Percentiles rank a stretch among this genome's conserved stretches.
Evolutionary conservation across 495 filamentous ascomycete species (phyloP).

Genomic region (Aspergillus heteromorphus): DNA sequence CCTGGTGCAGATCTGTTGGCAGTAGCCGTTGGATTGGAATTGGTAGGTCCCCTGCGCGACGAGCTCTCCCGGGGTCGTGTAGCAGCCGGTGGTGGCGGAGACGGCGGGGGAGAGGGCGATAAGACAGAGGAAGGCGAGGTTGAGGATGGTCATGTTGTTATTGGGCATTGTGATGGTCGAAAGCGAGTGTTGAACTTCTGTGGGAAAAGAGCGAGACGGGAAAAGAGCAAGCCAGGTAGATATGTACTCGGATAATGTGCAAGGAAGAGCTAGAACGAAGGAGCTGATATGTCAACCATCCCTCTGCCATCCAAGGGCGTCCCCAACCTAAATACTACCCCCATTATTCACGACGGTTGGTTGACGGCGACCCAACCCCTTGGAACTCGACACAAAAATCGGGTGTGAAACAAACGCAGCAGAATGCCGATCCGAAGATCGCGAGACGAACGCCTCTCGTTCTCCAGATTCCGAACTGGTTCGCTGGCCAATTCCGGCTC

Average conservation of each 20-base stretch:
- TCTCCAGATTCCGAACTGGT: constrained; percentile 14
- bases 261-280: neutral
- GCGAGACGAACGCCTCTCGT: neutral
- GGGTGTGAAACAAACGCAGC: constrained; percentile 16
- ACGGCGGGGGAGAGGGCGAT: constrained; percentile 21
- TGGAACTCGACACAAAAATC: constrained; percentile 12
- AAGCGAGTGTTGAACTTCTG: neutral
- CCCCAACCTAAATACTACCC: neutral
- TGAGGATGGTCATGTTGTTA: neutral
- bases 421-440: constrained; percentile 15
- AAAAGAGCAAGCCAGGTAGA: neutral
- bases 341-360: constrained; percentile 3
- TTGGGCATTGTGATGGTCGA: constrained; percentile 2
- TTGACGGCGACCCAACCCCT: constrained; percentile 9
- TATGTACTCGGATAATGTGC: neutral
- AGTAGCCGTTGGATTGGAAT: constrained; percentile 30
- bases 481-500: constrained; percentile 7
- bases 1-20: constrained; percentile 23
- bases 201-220: neutral
- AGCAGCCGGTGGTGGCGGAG: constrained; percentile 29
- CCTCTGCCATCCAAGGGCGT: neutral
- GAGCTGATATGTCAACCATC: neutral
- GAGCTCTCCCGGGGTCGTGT: constrained; percentile 22
- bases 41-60: constrained; percentile 14
- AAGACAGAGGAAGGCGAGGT: constrained; percentile 26